Percentiles rank a stretch among this genome's conserved stretches.
These are phyloP conservation scores for Amoebophrya sp. DNA, from an alignment of 169 alveolate species.

Conservation along the genomic window DNA sequence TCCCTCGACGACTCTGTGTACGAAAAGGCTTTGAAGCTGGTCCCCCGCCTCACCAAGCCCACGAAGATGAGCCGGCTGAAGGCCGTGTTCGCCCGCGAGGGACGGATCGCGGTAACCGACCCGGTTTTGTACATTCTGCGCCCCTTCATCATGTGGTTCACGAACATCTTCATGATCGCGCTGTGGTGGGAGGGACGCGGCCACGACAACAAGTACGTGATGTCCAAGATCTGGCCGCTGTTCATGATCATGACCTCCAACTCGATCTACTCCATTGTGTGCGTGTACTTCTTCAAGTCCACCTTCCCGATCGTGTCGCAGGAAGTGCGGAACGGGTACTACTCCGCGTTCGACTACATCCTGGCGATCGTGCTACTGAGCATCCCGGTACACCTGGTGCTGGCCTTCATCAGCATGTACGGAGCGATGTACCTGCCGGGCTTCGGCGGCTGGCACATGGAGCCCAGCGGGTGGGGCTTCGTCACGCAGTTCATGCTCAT, in stretches of 20 bases:
- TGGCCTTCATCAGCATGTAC: background rate
- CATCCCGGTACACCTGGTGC: background rate
- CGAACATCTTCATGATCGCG: background rate
- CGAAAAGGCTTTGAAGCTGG: background rate
- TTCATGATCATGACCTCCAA: background rate
- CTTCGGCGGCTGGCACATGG: background rate
- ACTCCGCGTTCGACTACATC: background rate
- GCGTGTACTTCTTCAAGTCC: background rate
- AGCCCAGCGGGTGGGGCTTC: background rate
- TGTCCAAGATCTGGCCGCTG: background rate
- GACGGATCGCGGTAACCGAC: background rate
- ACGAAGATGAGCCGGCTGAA: background rate
- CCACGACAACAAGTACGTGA: background rate
- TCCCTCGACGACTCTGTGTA: background rate
- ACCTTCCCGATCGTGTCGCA: slow-evolving; percentile 1
- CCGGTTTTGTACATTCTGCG: background rate
- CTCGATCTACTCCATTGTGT: background rate
- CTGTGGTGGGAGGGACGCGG: background rate
- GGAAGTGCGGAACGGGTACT: background rate
- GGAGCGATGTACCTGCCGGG: background rate
- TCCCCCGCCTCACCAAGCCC: background rate
- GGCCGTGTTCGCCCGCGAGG: background rate
- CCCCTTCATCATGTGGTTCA: background rate
- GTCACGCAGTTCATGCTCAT: background rate
- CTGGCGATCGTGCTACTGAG: background rate